Evolutionary conservation across 2,329 filamentous ascomycete genomes (phyloP).

Genomic region (Trichoderma brevicompactum): DNA sequence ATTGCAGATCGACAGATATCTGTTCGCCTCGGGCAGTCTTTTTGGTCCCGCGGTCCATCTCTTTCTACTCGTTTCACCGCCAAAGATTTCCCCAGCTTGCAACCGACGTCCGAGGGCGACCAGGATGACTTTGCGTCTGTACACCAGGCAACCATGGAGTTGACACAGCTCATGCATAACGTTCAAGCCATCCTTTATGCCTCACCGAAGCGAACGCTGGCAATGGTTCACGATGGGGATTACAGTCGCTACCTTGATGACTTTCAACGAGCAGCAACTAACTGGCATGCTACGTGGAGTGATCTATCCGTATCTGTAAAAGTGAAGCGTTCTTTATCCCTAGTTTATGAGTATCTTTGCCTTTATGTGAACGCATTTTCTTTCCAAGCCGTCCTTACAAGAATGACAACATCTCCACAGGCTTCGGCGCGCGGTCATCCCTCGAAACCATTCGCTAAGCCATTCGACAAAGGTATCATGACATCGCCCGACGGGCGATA

Average conservation of each 20-base stretch:
- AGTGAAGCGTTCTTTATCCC: slow-evolving; percentile 1
- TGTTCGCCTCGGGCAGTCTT: slow-evolving; percentile 16
- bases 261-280: slow-evolving; percentile 12
- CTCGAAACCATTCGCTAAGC: background rate
- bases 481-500: slow-evolving; percentile 9
- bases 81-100: slow-evolving; percentile 16
- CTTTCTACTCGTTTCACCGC: slow-evolving; percentile 7
- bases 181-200: slow-evolving; percentile 14
- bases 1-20: slow-evolving; percentile 25
- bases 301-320: background rate
- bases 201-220: slow-evolving; percentile 7
- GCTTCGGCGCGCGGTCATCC: background rate
- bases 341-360: slow-evolving; percentile 10
- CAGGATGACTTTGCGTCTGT: slow-evolving; percentile 11
- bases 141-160: slow-evolving; percentile 12
- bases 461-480: slow-evolving; percentile 13
- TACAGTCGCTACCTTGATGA: slow-evolving; percentile 21
- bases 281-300: slow-evolving; percentile 5
- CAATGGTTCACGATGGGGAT: slow-evolving; percentile 6
- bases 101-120: background rate
- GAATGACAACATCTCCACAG: background rate
- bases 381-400: slow-evolving; percentile 17
- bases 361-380: slow-evolving; percentile 19
- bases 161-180: slow-evolving; percentile 20
- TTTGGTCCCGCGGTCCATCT: slow-evolving; percentile 14